Evolutionary conservation across 2,329 filamentous ascomycete genomes (phyloP), one percentile per base, ranked within the genome.

Genomic region (Paramyrothecium roridum): DNA sequence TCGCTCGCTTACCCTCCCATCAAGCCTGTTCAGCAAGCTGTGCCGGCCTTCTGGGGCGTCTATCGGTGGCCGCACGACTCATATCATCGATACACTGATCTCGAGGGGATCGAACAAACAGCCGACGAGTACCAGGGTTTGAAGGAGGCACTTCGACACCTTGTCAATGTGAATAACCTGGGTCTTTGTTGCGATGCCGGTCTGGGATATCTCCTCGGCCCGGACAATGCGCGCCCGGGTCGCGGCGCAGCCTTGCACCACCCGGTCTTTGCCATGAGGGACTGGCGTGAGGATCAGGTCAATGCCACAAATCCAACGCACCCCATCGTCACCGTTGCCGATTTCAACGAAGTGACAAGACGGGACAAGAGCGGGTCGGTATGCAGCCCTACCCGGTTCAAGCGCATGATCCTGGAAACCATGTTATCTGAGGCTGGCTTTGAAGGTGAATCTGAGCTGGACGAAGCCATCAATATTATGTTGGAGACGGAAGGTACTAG

Each of bases 161-260:
- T 89, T 2, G 71, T 66, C 2, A 75, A 77, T 10, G 80, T 87
- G 3, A 76, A 74, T 37, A 85, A 89, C 57, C 76, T 91, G n/a
- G 87, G 83, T 0, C 70, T 91, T 3, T 88, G 84, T 19, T 78
- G 89, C 45, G 84, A 89, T 63, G 85, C 80, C 54, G 86, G 87
- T 11, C 75, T 90, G 40, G 88, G 88, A 12, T 90, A 85, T 77
- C 76, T 90, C 12, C 73, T 74, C 49, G 86, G 86, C 1, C 83
- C 86, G 2, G 85, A 89, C 65, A 70, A 77, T 19, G 78, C 7
- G 21, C 12, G 23, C 12, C 23, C 78, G 48, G 73, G 73, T 7
- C 72, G 80, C 20, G 73, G 80, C 49, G 70, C 75, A 19, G 72
- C 72, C 2, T 56, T 59, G 34, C 66, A 59, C 7, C 66, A 69